Base-by-base conservation (phyloP, 768 basidiomycete genomes). In the Hypholoma fasciculare region DNA sequence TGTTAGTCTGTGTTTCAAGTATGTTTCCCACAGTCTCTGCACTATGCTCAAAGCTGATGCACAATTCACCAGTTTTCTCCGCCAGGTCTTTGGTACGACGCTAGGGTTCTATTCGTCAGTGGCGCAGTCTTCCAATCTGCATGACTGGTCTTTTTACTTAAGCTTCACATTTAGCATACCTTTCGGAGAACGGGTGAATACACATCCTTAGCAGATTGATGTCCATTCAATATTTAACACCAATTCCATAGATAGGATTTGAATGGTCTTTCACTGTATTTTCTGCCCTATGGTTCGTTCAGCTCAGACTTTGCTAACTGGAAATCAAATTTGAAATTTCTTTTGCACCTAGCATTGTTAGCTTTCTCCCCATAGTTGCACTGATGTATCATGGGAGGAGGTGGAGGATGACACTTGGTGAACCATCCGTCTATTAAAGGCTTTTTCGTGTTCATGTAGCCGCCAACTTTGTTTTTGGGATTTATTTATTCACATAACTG, bases 1-100 rank as follows among this genome's bases (percentile, higher is more conserved):
- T 42, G 72, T 72, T 30, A 74, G 74, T 52, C 72, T 72, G 52
- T 75, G 74, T 54, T 76, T 75, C 64, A 75, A 72, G 75, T 75
- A 52, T 5, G 70, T 65, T 47, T 3, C 12, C 3, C 9, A 4
- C 7, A 3, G 3, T 56, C 23, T 7, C 8, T 5, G 16, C 8
- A 19, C 9, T 37, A 16, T 4, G 42, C 14, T 17, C 23, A 44
- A 39, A 34, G 30, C 30, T 34, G 30, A 34, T 34, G 30, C 14
- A 37, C 43, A 26, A 17, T 12, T 42, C 17, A 44, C 36, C 42
- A 76, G 72, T 50, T 72, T 76, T 54, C 71, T 75, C 54, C 69
- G 75, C 12, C 75, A 76, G 50, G 42, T 71, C 27, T 74, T 76
- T 44, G 75, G 75, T 16, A 63, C 73, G 36, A 73, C 74, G 2